phyloP scores from a whole-genome alignment of 192 early-diverging fungal genomes.

The Coemansia sp. region DNA sequence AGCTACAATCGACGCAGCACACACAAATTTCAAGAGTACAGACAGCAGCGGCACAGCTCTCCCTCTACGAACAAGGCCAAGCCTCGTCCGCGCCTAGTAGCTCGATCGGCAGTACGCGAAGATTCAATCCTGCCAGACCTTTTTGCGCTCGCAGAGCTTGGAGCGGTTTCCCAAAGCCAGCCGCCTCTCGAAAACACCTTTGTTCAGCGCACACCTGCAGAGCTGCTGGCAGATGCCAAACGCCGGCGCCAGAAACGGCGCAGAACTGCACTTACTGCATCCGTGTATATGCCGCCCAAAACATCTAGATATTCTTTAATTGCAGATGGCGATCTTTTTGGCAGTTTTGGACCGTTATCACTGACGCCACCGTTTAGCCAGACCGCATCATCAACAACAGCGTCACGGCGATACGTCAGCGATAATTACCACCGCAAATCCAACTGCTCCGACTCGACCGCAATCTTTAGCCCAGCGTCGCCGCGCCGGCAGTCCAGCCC shows the following conservation, averaged over 20 bases:
- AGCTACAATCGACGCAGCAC: background rate
- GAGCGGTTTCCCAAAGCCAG: constrained; percentile 5
- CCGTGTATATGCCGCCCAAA: constrained; percentile 8
- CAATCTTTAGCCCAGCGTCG: constrained; percentile 1
- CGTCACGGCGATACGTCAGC: too few relatives aligned
- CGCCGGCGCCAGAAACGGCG: constrained; percentile 2
- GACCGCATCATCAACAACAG: too few relatives aligned
- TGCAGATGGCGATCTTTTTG: background rate
- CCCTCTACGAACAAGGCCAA: background rate
- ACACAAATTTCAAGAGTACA: background rate
- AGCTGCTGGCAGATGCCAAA: background rate
- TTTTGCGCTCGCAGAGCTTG: constrained; percentile 33
- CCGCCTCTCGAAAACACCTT: background rate
- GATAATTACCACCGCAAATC: constrained; percentile 1
- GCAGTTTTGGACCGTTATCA: too few relatives aligned
- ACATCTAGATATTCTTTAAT: background rate
- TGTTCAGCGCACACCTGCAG: constrained; percentile 5
- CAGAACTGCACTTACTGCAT: constrained; percentile 3
- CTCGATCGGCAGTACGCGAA: constrained; percentile 42
- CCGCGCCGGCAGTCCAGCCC: background rate
- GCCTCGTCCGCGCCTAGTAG: constrained; percentile 21
- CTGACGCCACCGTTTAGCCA: too few relatives aligned
- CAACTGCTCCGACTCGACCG: constrained; percentile 20
- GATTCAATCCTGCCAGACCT: constrained; percentile 35
- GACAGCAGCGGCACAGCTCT: background rate